Evolutionary conservation across 1,284 basidiomycete species (phyloP), one percentile per base, ranked within the genome.

Genomic region (Irpex lacteus): DNA sequence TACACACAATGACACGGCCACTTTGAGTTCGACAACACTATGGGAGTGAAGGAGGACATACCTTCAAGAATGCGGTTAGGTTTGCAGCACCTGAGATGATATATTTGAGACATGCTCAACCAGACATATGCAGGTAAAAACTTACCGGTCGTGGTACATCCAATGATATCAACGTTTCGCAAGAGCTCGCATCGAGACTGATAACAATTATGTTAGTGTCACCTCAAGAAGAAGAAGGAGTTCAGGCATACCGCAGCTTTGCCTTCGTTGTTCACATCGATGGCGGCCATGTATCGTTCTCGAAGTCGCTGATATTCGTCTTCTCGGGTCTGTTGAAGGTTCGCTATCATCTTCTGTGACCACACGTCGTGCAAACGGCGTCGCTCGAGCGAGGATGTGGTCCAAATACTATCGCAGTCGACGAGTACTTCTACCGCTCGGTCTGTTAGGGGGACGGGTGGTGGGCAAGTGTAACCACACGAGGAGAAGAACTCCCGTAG

Each of bases 61-160:
- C 40, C 40, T 44, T 44, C 40, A 44, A 44, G 15, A 44, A 11
- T 4, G 40, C 40, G 40, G 40, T 44, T 2, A 44, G 40, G 4
- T 44, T 44, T 44, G 40, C 40, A 15, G 40, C 40, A 44, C 40
- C 40, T 44, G 15, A 15, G 40, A 44, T 15, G 15, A 2, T 15
- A 9, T 5, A 44, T 9, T 9, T 15, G 40, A 15, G 40, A 44
- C 8, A 15, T 44, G 4, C 4, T 44, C 40, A 2, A 15, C 40
- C 11, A 37, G 5, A n/a, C 11, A 21, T 13, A 9, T 15, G 19
- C 8, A 9, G 59, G 21, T 34, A 8, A 44, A 44, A 59, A 64
- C 69, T 47, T 62, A 81, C 85, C 84, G 11, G 86, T 91, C 0
- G 90, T 91, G 0, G 90, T 92, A 65, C 88, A 90, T 8, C 87